These are phyloP conservation scores for Kazachstania psychrophila DNA, from an alignment of 805 yeast species.

Conservation along the genomic window DNA sequence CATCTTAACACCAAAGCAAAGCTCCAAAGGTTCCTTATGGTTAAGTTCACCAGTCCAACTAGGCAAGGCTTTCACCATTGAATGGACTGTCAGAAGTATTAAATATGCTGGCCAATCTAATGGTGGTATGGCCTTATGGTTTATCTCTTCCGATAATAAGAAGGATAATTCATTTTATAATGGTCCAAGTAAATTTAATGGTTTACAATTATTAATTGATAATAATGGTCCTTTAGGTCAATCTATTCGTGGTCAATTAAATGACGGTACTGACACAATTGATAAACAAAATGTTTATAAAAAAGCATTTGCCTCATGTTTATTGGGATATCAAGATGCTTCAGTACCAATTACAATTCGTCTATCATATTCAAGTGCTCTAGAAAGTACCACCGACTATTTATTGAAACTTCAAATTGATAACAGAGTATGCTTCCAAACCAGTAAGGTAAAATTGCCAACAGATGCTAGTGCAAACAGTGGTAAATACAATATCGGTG, in stretches of 20 bases:
- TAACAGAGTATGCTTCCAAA: slow-evolving; percentile 62
- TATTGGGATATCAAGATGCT: slow-evolving; percentile 52
- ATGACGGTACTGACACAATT: slow-evolving; percentile 44
- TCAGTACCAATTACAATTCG: slow-evolving; percentile 63
- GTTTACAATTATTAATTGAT: slow-evolving; percentile 55
- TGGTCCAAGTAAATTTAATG: slow-evolving; percentile 54
- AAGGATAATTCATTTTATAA: slow-evolving; percentile 35
- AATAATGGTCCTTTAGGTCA: slow-evolving; percentile 39
- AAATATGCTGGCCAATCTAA: slow-evolving; percentile 39
- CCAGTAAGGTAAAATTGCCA: slow-evolving; percentile 45
- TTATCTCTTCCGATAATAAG: slow-evolving; percentile 29
- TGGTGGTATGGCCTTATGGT: slow-evolving; percentile 55
- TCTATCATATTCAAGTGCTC: slow-evolving; percentile 42
- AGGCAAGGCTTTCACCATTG: slow-evolving; percentile 44
- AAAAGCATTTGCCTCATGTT: slow-evolving; percentile 45
- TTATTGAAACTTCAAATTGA: slow-evolving; percentile 58
- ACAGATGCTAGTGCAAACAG: slow-evolving; percentile 3
- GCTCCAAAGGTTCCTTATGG: slow-evolving; percentile 41
- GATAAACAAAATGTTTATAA: slow-evolving; percentile 22
- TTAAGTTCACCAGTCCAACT: slow-evolving; percentile 25
- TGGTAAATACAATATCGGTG: slow-evolving; percentile 38
- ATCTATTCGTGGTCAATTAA: slow-evolving; percentile 49
- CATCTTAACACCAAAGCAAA: slow-evolving; percentile 39
- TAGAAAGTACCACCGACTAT: slow-evolving; percentile 16
- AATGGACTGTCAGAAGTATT: slow-evolving; percentile 52